phyloP scores from a whole-genome alignment of 176 grass and related monocot species.

The Cenchrus americanus region DNA sequence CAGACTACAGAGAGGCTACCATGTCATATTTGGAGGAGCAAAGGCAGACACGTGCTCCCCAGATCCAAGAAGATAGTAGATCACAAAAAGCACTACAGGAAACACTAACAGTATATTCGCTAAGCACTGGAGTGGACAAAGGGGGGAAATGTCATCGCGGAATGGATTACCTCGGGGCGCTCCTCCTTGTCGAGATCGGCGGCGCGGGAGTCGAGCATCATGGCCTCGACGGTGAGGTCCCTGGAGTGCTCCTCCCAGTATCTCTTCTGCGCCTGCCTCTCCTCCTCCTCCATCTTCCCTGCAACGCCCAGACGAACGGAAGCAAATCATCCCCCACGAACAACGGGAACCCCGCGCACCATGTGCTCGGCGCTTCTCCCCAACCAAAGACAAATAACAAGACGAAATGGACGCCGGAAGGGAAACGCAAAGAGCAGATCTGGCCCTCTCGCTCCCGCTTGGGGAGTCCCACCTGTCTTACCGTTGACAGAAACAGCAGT shows the following conservation, averaged over 20 bases:
- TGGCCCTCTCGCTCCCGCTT: neutral
- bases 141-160: neutral
- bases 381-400: neutral
- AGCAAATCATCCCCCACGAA: neutral
- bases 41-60: neutral
- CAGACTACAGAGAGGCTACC: neutral
- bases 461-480: constrained; percentile 32
- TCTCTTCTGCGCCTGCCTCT: constrained; percentile 84
- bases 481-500: constrained; percentile 40
- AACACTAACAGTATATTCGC: too few relatives aligned
- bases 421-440: constrained; percentile 35
- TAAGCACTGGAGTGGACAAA: neutral
- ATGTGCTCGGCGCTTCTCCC: constrained; percentile 39
- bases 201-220: constrained; percentile 98
- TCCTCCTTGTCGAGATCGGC: constrained; percentile 93
- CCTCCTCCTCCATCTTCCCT: constrained; percentile 44
- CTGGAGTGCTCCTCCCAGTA: constrained; percentile 97
- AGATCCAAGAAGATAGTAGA: constrained; percentile 4
- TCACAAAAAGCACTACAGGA: neutral
- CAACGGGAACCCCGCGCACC: neutral
- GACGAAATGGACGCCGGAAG: neutral
- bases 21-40: neutral
- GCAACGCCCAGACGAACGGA: neutral
- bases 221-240: constrained; percentile 95
- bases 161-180: constrained; percentile 74